phyloP scores from a whole-genome alignment of 2,329 filamentous ascomycete genomes.

The Talaromyces sp. region DNA sequence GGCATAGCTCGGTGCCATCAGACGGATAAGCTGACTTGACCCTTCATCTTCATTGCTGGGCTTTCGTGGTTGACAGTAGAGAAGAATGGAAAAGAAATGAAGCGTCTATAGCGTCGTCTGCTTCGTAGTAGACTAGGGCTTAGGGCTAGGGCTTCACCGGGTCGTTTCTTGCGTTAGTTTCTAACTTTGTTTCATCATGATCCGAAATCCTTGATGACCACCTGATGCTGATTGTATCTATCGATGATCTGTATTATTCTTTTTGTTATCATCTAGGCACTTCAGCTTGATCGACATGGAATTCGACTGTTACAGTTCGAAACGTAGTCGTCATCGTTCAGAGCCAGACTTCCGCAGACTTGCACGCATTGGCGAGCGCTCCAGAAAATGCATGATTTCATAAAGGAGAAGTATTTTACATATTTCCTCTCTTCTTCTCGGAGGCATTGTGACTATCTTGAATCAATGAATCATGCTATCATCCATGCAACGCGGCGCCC shows the following conservation, averaged over 20 bases:
- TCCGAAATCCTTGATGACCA: too few relatives aligned
- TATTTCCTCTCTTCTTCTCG: background rate
- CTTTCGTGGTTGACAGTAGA: background rate
- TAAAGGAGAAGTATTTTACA: background rate
- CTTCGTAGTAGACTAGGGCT: background rate
- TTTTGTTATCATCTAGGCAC: background rate
- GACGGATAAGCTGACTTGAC: background rate
- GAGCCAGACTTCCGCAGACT: background rate
- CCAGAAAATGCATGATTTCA: background rate
- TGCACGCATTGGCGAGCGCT: background rate
- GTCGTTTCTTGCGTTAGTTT: too few relatives aligned
- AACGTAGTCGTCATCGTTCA: background rate
- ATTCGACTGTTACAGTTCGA: background rate
- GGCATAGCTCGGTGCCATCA: background rate
- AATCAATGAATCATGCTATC: background rate
- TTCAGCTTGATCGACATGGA: too few relatives aligned
- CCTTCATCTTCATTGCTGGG: background rate
- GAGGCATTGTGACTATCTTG: background rate
- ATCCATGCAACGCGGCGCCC: background rate
- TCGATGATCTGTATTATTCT: background rate
- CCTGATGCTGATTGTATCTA: too few relatives aligned
- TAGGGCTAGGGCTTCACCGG: slow-evolving; percentile 2
- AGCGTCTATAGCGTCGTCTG: background rate
- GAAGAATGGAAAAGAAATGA: too few relatives aligned
- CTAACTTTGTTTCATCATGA: background rate